phyloP scores from a whole-genome alignment of 352 stramenopile genomes.

The Globisporangium solare region DNA sequence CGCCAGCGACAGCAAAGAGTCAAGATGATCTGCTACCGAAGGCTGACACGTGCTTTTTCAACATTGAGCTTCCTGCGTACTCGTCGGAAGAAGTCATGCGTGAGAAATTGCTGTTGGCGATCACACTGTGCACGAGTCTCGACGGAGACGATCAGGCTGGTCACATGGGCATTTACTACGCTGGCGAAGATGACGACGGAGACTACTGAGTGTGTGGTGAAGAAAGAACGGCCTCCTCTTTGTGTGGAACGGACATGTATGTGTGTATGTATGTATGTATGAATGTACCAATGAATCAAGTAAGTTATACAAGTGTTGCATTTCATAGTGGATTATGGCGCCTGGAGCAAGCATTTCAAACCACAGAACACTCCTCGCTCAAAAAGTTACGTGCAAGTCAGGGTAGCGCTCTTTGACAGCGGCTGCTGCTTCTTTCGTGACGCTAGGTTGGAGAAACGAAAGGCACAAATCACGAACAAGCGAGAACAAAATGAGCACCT shows the following conservation, averaged over 20 bases:
- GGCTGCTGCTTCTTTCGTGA: constrained; percentile 80
- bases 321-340: no score
- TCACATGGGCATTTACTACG: constrained; percentile 68
- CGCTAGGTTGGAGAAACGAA: constrained; percentile 22
- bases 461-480: constrained; percentile 4
- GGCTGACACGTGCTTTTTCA: constrained; percentile 85
- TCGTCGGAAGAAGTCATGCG: constrained; percentile 64
- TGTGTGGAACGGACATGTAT: not conserved
- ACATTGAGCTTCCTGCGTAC: constrained; percentile 78
- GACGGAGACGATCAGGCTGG: constrained; percentile 72
- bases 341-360: not conserved
- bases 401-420: constrained; percentile 72
- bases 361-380: not conserved
- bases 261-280: no score
- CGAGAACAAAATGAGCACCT: not conserved
- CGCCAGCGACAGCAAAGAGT: constrained; percentile 23
- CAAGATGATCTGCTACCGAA: constrained; percentile 69
- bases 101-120: constrained; percentile 63
- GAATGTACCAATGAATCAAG: no score
- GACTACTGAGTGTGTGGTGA: constrained; percentile 21
- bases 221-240: no score
- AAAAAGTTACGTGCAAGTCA: constrained; percentile 54
- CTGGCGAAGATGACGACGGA: constrained; percentile 51
- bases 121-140: constrained; percentile 80
- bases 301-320: no score